phyloP scores from a whole-genome alignment of 2,329 filamentous ascomycete genomes.

The Phyllosticta citriasiana region DNA sequence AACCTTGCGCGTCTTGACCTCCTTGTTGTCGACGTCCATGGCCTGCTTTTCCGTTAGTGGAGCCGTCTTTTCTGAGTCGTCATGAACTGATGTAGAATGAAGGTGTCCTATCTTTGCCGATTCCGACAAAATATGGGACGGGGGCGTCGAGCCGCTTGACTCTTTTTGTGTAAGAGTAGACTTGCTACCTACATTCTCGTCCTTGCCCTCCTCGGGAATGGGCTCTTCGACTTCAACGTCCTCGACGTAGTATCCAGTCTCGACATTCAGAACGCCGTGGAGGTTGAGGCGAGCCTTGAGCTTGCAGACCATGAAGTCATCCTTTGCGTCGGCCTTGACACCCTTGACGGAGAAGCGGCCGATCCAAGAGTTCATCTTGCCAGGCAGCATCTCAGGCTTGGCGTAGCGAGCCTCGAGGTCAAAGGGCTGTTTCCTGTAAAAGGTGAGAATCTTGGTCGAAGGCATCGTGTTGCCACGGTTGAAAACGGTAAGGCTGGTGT shows the following conservation, averaged over 20 bases:
- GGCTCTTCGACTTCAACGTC: constrained; percentile 96
- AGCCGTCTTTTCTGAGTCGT: neutral
- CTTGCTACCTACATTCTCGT: constrained; percentile 35
- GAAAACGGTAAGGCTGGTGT: constrained; percentile 94
- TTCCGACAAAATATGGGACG: neutral
- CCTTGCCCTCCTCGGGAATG: constrained; percentile 54
- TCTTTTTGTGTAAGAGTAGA: neutral
- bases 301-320: constrained; percentile 99
- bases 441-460: constrained; percentile 97
- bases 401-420: constrained; percentile 92
- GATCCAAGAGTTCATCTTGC: constrained; percentile 89
- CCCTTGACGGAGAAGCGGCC: constrained; percentile 97
- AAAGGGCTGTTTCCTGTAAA: constrained; percentile 97
- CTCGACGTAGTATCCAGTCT: constrained; percentile 96
- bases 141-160: neutral
- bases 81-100: neutral
- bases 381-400: constrained; percentile 75
- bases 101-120: neutral
- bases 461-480: constrained; percentile 95
- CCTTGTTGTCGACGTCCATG: constrained; percentile 32
- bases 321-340: constrained; percentile 84
- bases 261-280: constrained; percentile 91
- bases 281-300: constrained; percentile 95
- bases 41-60: constrained; percentile 17
- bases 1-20: constrained; percentile 84